Evolutionary conservation across 2,329 filamentous ascomycete species (phyloP), one percentile per base, ranked within the genome.

Genomic region (Diaporthe caulivora): DNA sequence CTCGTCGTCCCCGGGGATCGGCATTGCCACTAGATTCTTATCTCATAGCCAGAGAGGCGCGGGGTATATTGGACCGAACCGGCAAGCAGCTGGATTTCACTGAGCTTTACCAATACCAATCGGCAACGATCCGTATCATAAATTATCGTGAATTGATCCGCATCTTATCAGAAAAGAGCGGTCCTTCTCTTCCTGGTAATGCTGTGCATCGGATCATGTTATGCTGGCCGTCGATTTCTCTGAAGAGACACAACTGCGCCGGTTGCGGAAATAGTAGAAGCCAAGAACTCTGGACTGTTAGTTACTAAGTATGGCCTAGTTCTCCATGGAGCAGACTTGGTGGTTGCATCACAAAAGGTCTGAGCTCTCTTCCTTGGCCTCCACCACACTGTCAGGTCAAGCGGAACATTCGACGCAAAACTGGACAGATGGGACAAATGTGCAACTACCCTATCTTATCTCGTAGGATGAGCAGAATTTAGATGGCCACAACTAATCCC

Each of bases 1-100:
- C 44, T 51, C 26, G 11, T n/a, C 57, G 57, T 44, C 37, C 24
- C 58, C 60, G 60, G 51, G 40, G 60, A 65, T 51, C 60, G 60
- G 60, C 60, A 51, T 6, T 34, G 60, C 26, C 44, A 34, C 60
- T 34, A n/a, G 42, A 49, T 49, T 29, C 60, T 51, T 65, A 65
- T 65, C 60, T 37, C n/a, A 34, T 37, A 51, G 29, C 11, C 21
- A 51, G 17, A 3, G 13, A 51, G 58, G 44, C 60, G 60, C 60
- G 60, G 60, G 60, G 60, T 65, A 51, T 31, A 34, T 21, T 51
- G 8, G 3, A 51, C 37, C 60, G 44, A 34, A 65, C 60, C 44
- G 44, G 60, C 60, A 64, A 64, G 17, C 10, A 11, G 42, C 31
- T 29, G 24, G 11, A 31, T 31, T 31, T 18, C n/a, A n/a, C 24